Base-by-base conservation (phyloP, 768 basidiomycete genomes). In the Cyclocybe aegerita region DNA sequence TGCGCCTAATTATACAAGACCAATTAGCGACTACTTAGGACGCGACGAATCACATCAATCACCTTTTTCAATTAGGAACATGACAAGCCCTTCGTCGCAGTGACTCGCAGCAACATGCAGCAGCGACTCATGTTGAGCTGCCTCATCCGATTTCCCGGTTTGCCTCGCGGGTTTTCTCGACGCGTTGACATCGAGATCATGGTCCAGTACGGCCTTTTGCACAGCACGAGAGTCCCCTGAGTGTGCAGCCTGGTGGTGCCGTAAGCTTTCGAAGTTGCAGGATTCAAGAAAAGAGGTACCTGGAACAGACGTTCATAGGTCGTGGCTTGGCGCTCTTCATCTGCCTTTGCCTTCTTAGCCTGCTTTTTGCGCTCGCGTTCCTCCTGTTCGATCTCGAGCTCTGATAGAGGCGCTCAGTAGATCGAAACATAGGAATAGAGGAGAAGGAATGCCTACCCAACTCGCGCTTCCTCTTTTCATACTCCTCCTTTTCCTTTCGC, bases 31-130 rank as follows among this genome's bases (percentile, higher is more conserved):
- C 11, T 35, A 43, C 35, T 29, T 8, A 15, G 43, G 52, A 34
- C 39, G 16, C 9, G 32, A 16, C 30, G 15, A 33, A 51, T 15
- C 38, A 9, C 48, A 32, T 14, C 29, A 46, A 62, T 42, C 35
- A 67, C 71, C 71, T 65, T 61, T 61, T 39, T 70, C 68, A n/a
- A 71, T 42, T 10, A 74, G 67, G 52, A 67, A 69, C 34, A 53
- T 52, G 16, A 72, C 57, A 14, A 70, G 53, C 4, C 48, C 53
- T 40, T 64, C 65, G 31, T 70, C 65, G 49, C 66, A 71, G 15
- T 53, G 51, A 35, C 66, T 58, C 17, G 66, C 67, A n/a, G 67
- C 70, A 52, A 67, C 65, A 57, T 74, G 72, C 17, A 73, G 58
- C 23, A 74, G 51, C 4, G 66, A 65, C 52, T 70, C 66, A 39